Evolutionary conservation across 208 protist genomes (phyloP).

Genomic region (Trypanosoma cruzi): DNA sequence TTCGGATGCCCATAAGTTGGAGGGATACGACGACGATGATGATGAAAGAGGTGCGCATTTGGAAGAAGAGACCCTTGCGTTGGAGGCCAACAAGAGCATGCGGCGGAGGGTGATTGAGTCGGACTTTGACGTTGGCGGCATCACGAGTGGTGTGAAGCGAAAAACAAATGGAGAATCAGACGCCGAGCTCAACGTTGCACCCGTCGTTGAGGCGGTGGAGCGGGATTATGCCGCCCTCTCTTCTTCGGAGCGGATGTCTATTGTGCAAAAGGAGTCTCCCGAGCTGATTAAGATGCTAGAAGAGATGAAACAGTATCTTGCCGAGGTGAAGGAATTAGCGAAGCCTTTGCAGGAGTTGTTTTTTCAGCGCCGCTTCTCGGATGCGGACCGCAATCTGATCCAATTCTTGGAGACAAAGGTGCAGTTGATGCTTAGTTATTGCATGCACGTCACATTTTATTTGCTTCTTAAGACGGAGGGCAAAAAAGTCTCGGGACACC

Average conservation of each 20-base stretch:
- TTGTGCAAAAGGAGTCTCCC: conserved; percentile 91
- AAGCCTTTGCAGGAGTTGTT: conserved; percentile 86
- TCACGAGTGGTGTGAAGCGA: conserved; percentile 33
- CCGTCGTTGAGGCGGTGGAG: conserved; percentile 88
- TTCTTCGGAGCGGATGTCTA: conserved; percentile 79
- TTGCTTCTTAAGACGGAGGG: conserved; percentile 93
- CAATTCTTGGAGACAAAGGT: conserved; percentile 91
- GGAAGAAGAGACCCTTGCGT: conserved; percentile 83
- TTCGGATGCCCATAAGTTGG: conserved; percentile 84
- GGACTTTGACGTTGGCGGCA: conserved; percentile 83
- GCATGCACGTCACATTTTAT: conserved; percentile 95
- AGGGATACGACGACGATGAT: conserved; percentile 73
- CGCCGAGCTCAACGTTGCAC: conserved; percentile 43
- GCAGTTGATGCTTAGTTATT: conserved; percentile 96
- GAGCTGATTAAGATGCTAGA: conserved; percentile 91
- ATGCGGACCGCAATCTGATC: conserved; percentile 77
- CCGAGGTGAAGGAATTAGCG: conserved; percentile 84
- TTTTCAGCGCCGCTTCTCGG: conserved; percentile 72
- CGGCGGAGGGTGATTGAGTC: conserved; percentile 60
- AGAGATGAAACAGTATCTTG: conserved; percentile 84
- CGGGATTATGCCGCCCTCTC: conserved; percentile 88
- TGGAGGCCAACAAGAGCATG: conserved; percentile 56
- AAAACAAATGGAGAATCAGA: conserved; percentile 26
- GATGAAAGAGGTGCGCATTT: conserved; percentile 74
- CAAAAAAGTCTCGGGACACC: conserved; percentile 91